Conservation (phyloP, 768 basidiomycete species). For the Leucogyrophana mollusca region DNA sequence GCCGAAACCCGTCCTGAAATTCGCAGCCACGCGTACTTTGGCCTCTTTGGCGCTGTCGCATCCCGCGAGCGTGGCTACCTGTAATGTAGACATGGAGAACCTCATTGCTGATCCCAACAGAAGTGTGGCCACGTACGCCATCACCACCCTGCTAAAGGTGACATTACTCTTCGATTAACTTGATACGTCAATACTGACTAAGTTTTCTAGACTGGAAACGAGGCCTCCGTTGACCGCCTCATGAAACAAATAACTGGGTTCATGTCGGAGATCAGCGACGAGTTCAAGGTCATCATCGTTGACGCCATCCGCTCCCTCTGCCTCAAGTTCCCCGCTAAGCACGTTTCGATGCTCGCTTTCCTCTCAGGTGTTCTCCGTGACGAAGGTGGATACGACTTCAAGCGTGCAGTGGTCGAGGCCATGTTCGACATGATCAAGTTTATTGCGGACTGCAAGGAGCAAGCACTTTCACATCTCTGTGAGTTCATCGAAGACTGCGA, state of each 20-base stretch:
- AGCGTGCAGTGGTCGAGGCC: constrained; percentile 97
- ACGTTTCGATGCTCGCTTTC: constrained; percentile 96
- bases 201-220: constrained; percentile 83
- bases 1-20: constrained; percentile 92
- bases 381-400: constrained; percentile 99
- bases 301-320: constrained; percentile 97
- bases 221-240: constrained; percentile 96
- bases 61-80: constrained; percentile 82
- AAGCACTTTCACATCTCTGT: constrained; percentile 95
- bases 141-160: constrained; percentile 96
- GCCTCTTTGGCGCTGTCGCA: constrained; percentile 85
- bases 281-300: constrained; percentile 99
- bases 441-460: constrained; percentile 93
- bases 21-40: constrained; percentile 94
- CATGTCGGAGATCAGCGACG: constrained; percentile 99
- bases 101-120: constrained; percentile 95
- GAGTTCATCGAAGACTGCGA: constrained; percentile 99
- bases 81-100: constrained; percentile 96
- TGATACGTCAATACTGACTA: not conserved
- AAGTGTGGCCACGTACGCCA: constrained; percentile 97
- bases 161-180: constrained; percentile 5
- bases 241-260: constrained; percentile 99
- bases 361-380: constrained; percentile 95
- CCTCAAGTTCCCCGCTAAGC: constrained; percentile 97
- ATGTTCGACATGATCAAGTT: constrained; percentile 99